These are phyloP conservation scores for Trichoderma asperelloides DNA, from an alignment of 495 filamentous ascomycete genomes.

Conservation along the genomic window DNA sequence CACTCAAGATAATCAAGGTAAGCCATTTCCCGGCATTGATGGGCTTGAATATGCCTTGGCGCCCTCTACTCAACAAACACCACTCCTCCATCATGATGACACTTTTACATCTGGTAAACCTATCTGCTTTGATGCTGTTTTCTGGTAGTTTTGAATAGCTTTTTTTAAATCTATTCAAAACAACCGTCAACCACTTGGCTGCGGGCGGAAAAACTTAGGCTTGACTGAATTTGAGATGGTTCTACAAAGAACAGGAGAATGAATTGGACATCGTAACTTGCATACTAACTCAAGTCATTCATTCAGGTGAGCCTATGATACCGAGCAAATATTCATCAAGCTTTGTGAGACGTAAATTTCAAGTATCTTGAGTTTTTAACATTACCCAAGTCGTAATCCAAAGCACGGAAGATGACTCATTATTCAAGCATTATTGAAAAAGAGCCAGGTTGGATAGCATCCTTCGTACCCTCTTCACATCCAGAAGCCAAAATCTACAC, in stretches of 20 bases:
- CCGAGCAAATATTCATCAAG: not conserved
- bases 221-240: not conserved
- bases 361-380: not conserved
- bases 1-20: not conserved
- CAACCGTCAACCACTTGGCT: slow-evolving; percentile 9
- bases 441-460: not conserved
- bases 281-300: not conserved
- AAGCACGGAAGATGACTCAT: no score
- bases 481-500: not conserved
- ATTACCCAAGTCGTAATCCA: no score
- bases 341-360: not conserved
- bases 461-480: not conserved
- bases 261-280: not conserved
- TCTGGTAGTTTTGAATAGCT: not conserved
- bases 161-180: not conserved
- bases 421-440: not conserved
- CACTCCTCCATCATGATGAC: slow-evolving; percentile 8
- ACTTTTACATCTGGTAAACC: slow-evolving; percentile 12
- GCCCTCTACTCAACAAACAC: not conserved
- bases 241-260: not conserved
- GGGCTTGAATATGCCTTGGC: not conserved
- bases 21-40: not conserved
- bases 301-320: not conserved
- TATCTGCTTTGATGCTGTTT: slow-evolving; percentile 7
- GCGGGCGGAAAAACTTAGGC: slow-evolving; percentile 3